phyloP scores from a whole-genome alignment of 257 asterid genomes.

The Solanum tarapatanum region DNA sequence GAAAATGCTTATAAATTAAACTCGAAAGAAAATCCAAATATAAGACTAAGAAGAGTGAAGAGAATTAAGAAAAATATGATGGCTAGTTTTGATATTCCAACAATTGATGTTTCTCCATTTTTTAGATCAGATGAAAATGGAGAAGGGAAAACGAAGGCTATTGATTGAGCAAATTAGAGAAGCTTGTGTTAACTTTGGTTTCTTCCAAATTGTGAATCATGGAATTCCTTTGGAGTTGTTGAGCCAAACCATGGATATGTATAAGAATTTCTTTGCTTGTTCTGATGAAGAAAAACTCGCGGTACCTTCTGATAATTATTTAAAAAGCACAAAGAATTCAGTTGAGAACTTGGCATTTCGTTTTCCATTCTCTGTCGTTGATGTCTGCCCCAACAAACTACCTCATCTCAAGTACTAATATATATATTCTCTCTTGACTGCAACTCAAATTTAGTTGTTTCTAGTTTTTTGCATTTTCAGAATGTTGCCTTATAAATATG shows the following conservation, averaged over 20 bases:
- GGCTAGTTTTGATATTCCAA: background rate
- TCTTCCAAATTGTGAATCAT: conserved; percentile 32
- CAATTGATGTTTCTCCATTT: background rate
- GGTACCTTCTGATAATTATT: conserved; percentile 19
- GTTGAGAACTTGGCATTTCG: conserved; percentile 21
- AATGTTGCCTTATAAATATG: background rate
- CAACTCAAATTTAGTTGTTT: background rate
- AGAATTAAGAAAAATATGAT: background rate
- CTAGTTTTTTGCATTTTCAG: background rate
- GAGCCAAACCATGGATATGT: conserved; percentile 18
- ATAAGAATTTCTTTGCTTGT: conserved; percentile 17
- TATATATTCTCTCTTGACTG: background rate
- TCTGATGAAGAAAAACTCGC: conserved; percentile 29
- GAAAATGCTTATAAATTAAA: background rate
- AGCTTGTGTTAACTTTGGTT: conserved; percentile 30
- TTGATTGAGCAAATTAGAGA: background rate
- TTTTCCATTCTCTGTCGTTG: conserved; percentile 9
- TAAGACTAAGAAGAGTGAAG: background rate
- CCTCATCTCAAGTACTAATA: conserved; percentile 4
- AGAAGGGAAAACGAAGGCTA: background rate
- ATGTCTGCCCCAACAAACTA: conserved; percentile 13
- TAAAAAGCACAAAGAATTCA: conserved; percentile 25
- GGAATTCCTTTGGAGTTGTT: conserved; percentile 23
- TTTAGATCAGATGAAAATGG: background rate
- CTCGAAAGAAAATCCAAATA: background rate